A percentile compares a stretch with the other conserved stretches of the same genome.
These are phyloP conservation scores for Candida sp. DNA, from an alignment of 1,139 yeast species.

Conservation along the genomic window DNA sequence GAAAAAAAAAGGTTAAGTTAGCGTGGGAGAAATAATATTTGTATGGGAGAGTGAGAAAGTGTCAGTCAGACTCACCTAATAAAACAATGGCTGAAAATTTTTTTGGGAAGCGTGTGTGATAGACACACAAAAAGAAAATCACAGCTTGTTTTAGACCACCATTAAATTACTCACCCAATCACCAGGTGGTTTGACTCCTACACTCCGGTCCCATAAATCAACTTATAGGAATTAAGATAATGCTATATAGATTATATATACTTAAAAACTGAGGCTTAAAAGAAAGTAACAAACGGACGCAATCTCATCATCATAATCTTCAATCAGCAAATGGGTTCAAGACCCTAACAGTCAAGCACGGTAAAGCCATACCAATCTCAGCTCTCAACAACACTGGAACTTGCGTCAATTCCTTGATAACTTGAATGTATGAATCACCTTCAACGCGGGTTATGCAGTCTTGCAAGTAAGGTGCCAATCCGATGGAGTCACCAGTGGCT, in stretches of 20 bases:
- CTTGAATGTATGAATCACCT: conserved; percentile 72
- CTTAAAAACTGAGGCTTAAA: too few species aligned
- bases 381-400: conserved; percentile 90
- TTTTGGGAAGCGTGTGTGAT: neutral
- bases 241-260: too few species aligned
- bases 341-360: conserved; percentile 94
- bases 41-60: too few species aligned
- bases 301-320: neutral
- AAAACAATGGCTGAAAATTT: neutral
- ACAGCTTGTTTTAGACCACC: too few species aligned
- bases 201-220: too few species aligned
- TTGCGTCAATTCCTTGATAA: conserved; percentile 73
- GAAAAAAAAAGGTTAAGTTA: neutral
- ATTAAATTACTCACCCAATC: too few species aligned
- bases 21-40: neutral
- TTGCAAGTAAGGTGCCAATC: conserved; percentile 60
- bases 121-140: neutral
- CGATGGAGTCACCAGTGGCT: conserved; percentile 16
- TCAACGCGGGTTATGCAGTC: conserved; percentile 63
- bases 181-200: too few species aligned
- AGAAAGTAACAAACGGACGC: neutral
- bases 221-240: too few species aligned
- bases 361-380: conserved; percentile 94
- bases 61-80: too few species aligned
- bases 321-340: conserved; percentile 73